These are phyloP conservation scores for Elsinoe necatrix DNA, from an alignment of 2,329 filamentous ascomycete species.

Conservation along the genomic window DNA sequence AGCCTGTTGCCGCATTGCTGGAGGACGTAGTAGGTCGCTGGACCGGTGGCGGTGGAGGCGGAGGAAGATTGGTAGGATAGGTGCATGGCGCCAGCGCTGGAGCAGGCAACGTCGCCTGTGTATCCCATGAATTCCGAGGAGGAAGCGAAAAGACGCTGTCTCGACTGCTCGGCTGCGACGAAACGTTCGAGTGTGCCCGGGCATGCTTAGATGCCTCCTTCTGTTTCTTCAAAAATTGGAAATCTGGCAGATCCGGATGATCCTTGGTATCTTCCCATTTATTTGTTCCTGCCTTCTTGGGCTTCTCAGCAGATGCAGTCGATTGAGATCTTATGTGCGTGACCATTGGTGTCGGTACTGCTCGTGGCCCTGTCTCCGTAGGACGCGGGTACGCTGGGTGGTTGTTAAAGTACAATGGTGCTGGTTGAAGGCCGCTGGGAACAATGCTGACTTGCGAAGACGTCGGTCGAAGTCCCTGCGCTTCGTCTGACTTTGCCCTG, in stretches of 20 bases:
- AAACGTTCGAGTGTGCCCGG: slow-evolving; percentile 1
- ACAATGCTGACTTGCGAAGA: slow-evolving; percentile 5
- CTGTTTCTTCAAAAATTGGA: slow-evolving; percentile 6
- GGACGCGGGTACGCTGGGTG: neutral
- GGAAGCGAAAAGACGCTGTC: slow-evolving; percentile 7
- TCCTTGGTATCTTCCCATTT: slow-evolving; percentile 12
- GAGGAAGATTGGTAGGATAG: neutral
- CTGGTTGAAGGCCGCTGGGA: neutral
- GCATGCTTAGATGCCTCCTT: slow-evolving; percentile 4
- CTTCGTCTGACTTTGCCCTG: slow-evolving; percentile 1
- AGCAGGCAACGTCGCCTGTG: neutral
- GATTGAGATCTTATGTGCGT: neutral
- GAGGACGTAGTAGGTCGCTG: neutral
- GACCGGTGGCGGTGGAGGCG: slow-evolving; percentile 1
- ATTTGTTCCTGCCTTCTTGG: slow-evolving; percentile 1
- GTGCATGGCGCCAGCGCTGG: neutral
- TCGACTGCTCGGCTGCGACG: slow-evolving; percentile 7
- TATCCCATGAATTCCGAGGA: slow-evolving; percentile 2
- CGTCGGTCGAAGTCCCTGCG: neutral
- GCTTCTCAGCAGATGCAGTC: neutral
- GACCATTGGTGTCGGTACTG: neutral
- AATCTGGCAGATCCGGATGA: slow-evolving; percentile 12
- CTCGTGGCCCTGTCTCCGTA: neutral
- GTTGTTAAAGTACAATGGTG: slow-evolving; percentile 8
- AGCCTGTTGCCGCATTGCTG: neutral